Conservation (phyloP, 2,329 filamentous ascomycete species). For the Phialocephala subalpina region DNA sequence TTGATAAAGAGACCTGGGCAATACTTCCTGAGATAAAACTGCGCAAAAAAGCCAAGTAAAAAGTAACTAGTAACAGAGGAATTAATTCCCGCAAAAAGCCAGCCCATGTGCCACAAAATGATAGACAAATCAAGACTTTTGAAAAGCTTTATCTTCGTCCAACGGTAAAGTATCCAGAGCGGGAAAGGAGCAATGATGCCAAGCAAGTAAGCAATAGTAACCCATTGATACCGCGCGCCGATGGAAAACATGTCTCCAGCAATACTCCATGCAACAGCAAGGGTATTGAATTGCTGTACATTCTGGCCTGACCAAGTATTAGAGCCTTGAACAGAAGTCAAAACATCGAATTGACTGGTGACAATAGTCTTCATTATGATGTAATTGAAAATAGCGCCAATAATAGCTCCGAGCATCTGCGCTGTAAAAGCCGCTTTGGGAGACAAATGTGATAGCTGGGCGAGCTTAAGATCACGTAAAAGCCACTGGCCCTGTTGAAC, state of each 20-base stretch:
- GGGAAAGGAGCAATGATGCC: constrained; percentile 54
- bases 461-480: constrained; percentile 57
- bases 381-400: constrained; percentile 54
- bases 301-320: constrained; percentile 57
- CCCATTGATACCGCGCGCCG: constrained; percentile 48
- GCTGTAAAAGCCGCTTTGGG: constrained; percentile 49
- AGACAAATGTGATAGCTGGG: constrained; percentile 55
- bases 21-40: constrained; percentile 55
- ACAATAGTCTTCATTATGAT: constrained; percentile 54
- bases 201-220: constrained; percentile 51
- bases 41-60: constrained; percentile 45
- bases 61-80: constrained; percentile 47
- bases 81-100: constrained; percentile 53
- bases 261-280: constrained; percentile 49
- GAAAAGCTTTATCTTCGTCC: constrained; percentile 35
- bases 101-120: constrained; percentile 52
- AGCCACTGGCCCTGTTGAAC: constrained; percentile 54
- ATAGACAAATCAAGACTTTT: constrained; percentile 51
- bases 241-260: constrained; percentile 52
- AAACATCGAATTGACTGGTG: constrained; percentile 50
- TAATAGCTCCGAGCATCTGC: constrained; percentile 47
- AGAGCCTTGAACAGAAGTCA: constrained; percentile 50
- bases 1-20: constrained; percentile 78
- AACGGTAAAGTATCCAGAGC: constrained; percentile 41
- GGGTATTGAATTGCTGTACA: constrained; percentile 54